phyloP scores from a whole-genome alignment of 2,329 filamentous ascomycete genomes.

The Cryphonectria nitschkei region DNA sequence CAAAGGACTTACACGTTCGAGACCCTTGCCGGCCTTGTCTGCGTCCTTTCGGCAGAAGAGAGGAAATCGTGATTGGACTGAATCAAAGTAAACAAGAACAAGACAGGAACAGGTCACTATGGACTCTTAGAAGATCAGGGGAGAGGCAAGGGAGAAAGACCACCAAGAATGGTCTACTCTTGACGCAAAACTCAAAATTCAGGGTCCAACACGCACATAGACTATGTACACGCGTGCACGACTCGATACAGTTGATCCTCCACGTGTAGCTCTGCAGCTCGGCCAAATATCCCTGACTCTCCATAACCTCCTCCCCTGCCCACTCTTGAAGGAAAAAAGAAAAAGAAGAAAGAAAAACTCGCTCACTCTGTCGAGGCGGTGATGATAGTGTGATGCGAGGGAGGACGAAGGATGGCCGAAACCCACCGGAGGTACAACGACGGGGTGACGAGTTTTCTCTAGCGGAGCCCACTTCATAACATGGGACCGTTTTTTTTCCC shows the following conservation, averaged over 20 bases:
- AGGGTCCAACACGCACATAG: neutral
- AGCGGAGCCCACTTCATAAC: neutral
- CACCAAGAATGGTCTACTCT: neutral
- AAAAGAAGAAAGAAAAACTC: neutral
- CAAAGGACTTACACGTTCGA: no score
- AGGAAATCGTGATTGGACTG: no score
- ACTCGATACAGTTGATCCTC: neutral
- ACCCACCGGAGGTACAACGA: no score
- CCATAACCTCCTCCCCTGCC: neutral
- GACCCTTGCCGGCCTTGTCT: neutral
- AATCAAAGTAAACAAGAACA: no score
- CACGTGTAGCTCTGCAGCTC: neutral
- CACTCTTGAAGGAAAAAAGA: no score
- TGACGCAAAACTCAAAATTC: neutral
- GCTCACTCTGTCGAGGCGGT: neutral
- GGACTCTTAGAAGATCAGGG: neutral
- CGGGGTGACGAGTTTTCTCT: neutral
- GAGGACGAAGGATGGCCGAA: no score
- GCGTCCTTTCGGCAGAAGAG: no score
- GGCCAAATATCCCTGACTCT: constrained; percentile 15
- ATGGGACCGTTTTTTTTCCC: no score
- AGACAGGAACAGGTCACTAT: no score
- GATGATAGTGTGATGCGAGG: neutral
- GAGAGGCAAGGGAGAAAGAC: neutral
- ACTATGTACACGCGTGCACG: no score